Conservation (phyloP, 2,329 filamentous ascomycete genomes). For the Ophiocordyceps robertsii region DNA sequence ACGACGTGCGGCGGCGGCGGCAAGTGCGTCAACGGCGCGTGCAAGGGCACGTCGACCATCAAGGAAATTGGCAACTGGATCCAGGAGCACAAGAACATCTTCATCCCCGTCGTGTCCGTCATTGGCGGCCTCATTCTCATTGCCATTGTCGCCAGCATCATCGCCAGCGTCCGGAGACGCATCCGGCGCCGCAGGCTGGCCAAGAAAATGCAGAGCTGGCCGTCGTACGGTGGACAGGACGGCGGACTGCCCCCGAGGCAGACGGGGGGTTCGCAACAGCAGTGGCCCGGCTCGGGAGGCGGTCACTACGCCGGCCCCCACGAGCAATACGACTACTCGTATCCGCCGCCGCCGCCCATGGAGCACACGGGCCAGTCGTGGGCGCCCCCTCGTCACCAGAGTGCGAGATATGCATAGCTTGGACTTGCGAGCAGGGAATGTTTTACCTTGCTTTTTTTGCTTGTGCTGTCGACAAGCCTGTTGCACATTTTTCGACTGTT, state of each 20-base stretch:
- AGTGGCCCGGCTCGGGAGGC: background rate
- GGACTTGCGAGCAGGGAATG: background rate
- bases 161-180: constrained; percentile 26
- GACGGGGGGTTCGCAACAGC: constrained; percentile 1
- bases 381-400: constrained; percentile 6
- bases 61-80: constrained; percentile 69
- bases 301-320: background rate
- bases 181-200: constrained; percentile 9
- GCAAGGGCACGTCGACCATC: constrained; percentile 54
- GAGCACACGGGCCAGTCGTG: constrained; percentile 4
- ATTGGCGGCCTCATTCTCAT: constrained; percentile 63
- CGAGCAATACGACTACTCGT: background rate
- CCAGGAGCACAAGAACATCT: constrained; percentile 59
- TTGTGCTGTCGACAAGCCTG: background rate
- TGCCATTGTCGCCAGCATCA: constrained; percentile 53
- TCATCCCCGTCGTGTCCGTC: constrained; percentile 64
- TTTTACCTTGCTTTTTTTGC: background rate
- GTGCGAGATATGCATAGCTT: constrained; percentile 17
- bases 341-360: constrained; percentile 1
- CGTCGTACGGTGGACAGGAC: constrained; percentile 4
- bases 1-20: constrained; percentile 75
- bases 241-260: background rate
- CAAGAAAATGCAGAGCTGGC: constrained; percentile 15
- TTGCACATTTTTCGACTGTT: background rate
- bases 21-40: constrained; percentile 64